These are phyloP conservation scores for Hygrophila difformis DNA, from an alignment of 257 asterid genomes.

Conservation along the genomic window DNA sequence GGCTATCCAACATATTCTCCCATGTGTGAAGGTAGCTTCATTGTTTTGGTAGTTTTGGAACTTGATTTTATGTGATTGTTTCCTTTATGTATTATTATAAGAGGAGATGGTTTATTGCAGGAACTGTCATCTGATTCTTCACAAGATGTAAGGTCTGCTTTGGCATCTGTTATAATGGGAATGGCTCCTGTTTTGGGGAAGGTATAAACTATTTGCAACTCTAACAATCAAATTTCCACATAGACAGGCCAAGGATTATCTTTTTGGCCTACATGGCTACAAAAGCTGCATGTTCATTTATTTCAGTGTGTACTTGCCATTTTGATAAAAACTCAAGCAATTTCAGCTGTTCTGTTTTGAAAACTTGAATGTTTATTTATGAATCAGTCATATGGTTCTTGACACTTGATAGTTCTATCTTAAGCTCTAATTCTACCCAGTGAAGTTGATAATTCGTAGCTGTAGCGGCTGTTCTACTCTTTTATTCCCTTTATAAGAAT, in stretches of 20 bases:
- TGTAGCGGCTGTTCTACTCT: too few relatives aligned
- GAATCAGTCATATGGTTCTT: too few relatives aligned
- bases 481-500: too few relatives aligned
- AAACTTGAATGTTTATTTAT: too few relatives aligned
- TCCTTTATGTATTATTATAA: constrained; percentile 10
- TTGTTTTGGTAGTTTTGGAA: not conserved
- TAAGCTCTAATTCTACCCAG: too few relatives aligned
- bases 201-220: constrained; percentile 26
- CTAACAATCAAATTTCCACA: not conserved
- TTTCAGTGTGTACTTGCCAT: not conserved
- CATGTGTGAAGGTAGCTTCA: constrained; percentile 58
- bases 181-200: constrained; percentile 96
- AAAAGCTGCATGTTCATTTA: too few relatives aligned
- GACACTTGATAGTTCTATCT: not conserved
- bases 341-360: not conserved
- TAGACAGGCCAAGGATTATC: not conserved
- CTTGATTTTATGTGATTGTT: too few relatives aligned
- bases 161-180: constrained; percentile 97
- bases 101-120: too few relatives aligned
- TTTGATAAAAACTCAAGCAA: not conserved
- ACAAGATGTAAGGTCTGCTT: constrained; percentile 91
- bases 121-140: constrained; percentile 96
- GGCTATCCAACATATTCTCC: constrained; percentile 77
- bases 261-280: too few relatives aligned
- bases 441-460: too few relatives aligned